These are phyloP conservation scores for Thermochaetoides thermophila DNA, from an alignment of 495 filamentous ascomycete genomes.

Conservation along the genomic window DNA sequence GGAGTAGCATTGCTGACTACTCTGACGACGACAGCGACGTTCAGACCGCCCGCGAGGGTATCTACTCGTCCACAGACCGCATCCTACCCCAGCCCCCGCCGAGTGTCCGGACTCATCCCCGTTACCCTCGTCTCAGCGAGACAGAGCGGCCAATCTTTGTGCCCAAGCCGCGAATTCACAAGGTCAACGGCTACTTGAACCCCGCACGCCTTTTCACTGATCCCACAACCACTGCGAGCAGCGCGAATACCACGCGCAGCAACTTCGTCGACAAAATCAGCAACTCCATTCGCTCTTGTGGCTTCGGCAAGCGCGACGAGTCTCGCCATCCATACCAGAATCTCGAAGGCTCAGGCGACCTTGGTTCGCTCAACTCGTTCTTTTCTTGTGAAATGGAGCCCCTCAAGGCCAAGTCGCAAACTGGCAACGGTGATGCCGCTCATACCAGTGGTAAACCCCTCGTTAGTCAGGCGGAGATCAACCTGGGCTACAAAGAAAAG, in stretches of 20 bases:
- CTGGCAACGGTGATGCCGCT: too few species aligned
- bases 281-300: slow-evolving; percentile 12
- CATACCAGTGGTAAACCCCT: too few species aligned
- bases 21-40: slow-evolving; percentile 18
- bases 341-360: neutral
- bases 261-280: slow-evolving; percentile 11
- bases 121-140: slow-evolving; percentile 11
- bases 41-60: neutral
- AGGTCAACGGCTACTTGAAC: slow-evolving; percentile 16
- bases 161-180: slow-evolving; percentile 12
- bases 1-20: slow-evolving; percentile 26
- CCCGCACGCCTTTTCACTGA: slow-evolving; percentile 13
- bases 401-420: too few species aligned
- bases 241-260: slow-evolving; percentile 5
- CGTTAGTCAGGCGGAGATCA: too few species aligned
- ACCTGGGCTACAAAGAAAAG: too few species aligned
- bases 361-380: slow-evolving; percentile 3
- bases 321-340: slow-evolving; percentile 3
- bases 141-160: slow-evolving; percentile 14
- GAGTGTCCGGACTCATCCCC: neutral
- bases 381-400: slow-evolving; percentile 2
- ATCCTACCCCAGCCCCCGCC: slow-evolving; percentile 14
- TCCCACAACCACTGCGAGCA: slow-evolving; percentile 1
- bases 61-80: slow-evolving; percentile 11
- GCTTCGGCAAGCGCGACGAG: slow-evolving; percentile 2